Percentiles rank a stretch among this genome's conserved stretches.
Conservation (phyloP, 73 alveolate genomes). For the Paramecium bursaria region DNA sequence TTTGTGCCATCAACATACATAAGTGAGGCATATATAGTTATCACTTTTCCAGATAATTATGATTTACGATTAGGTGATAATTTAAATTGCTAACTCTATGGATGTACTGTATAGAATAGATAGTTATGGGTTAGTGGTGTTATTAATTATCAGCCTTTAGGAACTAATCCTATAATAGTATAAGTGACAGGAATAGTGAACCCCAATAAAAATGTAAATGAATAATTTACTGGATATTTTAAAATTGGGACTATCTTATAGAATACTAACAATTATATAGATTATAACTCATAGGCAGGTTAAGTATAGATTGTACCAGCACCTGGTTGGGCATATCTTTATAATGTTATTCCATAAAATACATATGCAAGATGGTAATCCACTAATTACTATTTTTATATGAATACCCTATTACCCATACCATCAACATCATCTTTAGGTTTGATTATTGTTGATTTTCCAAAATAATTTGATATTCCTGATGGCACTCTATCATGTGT, state of each 20-base stretch:
- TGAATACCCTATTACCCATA: slow-evolving; percentile 57
- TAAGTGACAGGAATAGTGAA: slow-evolving; percentile 65
- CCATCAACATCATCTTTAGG: slow-evolving; percentile 62
- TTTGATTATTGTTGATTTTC: slow-evolving; percentile 67
- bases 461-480: slow-evolving; percentile 68
- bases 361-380: slow-evolving; percentile 49
- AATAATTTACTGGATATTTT: slow-evolving; percentile 69
- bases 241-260: slow-evolving; percentile 54
- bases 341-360: slow-evolving; percentile 35
- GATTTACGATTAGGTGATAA: slow-evolving; percentile 65
- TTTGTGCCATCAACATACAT: slow-evolving; percentile 66
- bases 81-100: slow-evolving; percentile 70
- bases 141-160: slow-evolving; percentile 62
- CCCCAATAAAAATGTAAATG: slow-evolving; percentile 60
- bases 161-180: slow-evolving; percentile 57
- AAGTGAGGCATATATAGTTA: slow-evolving; percentile 13
- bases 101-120: slow-evolving; percentile 64
- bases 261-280: slow-evolving; percentile 26
- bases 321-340: slow-evolving; percentile 64
- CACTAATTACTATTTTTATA: slow-evolving; percentile 59
- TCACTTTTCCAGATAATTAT: slow-evolving; percentile 69
- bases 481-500: slow-evolving; percentile 55
- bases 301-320: slow-evolving; percentile 57
- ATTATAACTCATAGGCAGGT: slow-evolving; percentile 69
- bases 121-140: slow-evolving; percentile 61